Conservation (phyloP, 2,329 filamentous ascomycete species). For the Apiospora sp. region DNA sequence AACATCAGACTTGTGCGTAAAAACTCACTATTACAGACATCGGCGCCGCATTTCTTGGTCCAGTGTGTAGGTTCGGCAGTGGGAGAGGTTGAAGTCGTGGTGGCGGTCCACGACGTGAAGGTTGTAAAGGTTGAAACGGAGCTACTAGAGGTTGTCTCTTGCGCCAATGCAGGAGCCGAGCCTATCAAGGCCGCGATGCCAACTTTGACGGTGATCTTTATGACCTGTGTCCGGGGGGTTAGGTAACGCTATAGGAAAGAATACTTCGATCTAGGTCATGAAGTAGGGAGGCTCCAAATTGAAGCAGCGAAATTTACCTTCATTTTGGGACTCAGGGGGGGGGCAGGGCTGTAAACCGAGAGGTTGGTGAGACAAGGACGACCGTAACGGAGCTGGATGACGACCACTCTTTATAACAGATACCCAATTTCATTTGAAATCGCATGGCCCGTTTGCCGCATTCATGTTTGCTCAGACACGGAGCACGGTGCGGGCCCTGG, state of each 20-base stretch:
- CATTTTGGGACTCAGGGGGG: not conserved
- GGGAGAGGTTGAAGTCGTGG: not conserved
- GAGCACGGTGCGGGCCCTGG: not conserved
- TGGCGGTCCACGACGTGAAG: not conserved
- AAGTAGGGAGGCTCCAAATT: not conserved
- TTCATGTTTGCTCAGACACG: not conserved
- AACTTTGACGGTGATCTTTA: not conserved
- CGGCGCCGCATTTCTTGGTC: not conserved
- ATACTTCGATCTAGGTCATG: too few species aligned
- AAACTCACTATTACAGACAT: not conserved
- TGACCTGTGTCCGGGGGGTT: not conserved
- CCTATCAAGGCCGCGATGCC: not conserved
- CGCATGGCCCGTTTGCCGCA: not conserved
- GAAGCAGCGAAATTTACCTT: not conserved
- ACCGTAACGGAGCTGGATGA: not conserved
- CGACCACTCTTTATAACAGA: not conserved
- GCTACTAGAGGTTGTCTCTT: not conserved
- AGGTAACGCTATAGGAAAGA: not conserved
- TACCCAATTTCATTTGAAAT: not conserved
- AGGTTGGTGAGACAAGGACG: not conserved
- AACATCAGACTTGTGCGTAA: not conserved
- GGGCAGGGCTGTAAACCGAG: not conserved
- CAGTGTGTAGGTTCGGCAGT: not conserved
- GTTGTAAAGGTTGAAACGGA: not conserved
- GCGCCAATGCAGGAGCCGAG: not conserved